Percentiles rank a stretch among this genome's conserved stretches.
Conservation (phyloP, 2,329 filamentous ascomycete genomes). For the Cladosporium sphaerospermum region DNA sequence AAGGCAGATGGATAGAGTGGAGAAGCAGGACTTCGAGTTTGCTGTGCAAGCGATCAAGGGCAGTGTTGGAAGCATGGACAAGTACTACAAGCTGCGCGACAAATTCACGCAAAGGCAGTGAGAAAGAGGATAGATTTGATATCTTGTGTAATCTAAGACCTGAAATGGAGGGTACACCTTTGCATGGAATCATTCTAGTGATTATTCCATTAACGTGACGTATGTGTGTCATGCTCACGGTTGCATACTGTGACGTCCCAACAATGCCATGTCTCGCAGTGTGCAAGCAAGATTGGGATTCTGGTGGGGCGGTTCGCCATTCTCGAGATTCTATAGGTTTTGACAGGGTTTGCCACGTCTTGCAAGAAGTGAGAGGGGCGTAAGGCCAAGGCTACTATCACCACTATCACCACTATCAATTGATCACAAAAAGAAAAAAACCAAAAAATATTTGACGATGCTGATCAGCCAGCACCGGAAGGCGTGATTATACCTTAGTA, state of each 20-base stretch:
- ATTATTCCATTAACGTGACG: too few relatives aligned
- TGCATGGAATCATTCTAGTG: too few relatives aligned
- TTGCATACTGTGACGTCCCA: not conserved
- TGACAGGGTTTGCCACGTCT: too few relatives aligned
- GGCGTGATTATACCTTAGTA: not conserved
- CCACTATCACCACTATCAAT: not conserved
- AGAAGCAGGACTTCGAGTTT: conserved; percentile 41
- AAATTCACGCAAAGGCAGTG: conserved; percentile 4
- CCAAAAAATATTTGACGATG: not conserved
- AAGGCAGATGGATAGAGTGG: conserved; percentile 40
- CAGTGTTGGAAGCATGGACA: conserved; percentile 52
- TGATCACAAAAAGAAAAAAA: not conserved
- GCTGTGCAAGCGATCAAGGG: conserved; percentile 39
- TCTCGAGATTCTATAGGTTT: too few relatives aligned
- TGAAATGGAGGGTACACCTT: too few relatives aligned
- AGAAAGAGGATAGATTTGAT: not conserved
- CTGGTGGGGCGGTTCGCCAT: too few relatives aligned
- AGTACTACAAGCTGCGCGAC: conserved; percentile 48
- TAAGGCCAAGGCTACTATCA: not conserved
- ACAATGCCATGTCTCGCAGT: not conserved
- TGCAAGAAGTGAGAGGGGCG: too few relatives aligned
- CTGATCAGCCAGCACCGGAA: conserved; percentile 9
- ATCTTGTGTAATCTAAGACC: too few relatives aligned
- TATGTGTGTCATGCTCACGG: too few relatives aligned
- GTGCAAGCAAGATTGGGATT: too few relatives aligned